Conservation (phyloP, 176 grass and related monocot genomes). For the Bolboschoenus planiculmis region DNA sequence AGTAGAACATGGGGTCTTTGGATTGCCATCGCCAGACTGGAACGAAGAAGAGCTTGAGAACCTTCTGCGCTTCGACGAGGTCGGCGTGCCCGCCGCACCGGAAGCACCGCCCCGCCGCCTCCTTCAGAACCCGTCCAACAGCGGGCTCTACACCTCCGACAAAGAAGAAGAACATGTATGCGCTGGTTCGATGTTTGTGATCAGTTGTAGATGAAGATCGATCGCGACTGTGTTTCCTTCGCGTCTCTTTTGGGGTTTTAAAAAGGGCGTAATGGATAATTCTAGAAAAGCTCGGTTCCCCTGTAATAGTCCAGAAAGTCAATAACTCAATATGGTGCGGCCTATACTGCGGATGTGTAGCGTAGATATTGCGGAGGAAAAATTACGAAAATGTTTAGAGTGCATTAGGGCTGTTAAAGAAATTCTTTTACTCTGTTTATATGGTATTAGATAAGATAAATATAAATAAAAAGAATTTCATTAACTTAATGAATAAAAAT, state of each 20-base stretch:
- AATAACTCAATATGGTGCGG: too few species aligned
- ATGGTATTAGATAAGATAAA: too few species aligned
- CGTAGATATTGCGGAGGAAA: too few species aligned
- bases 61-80: slow-evolving; percentile 81
- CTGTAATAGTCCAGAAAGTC: neutral
- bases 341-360: too few species aligned
- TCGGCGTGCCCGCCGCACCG: slow-evolving; percentile 58
- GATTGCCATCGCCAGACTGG: slow-evolving; percentile 65
- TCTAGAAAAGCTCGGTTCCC: neutral
- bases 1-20: slow-evolving; percentile 60
- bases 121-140: slow-evolving; percentile 57
- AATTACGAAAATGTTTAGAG: too few species aligned
- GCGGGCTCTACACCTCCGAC: slow-evolving; percentile 61
- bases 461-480: too few species aligned
- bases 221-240: neutral
- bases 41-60: slow-evolving; percentile 82
- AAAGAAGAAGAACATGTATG: slow-evolving; percentile 83
- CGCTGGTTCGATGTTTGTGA: neutral
- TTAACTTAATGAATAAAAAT: too few species aligned
- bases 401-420: too few species aligned
- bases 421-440: too few species aligned
- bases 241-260: neutral
- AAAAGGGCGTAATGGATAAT: neutral
- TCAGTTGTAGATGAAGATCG: neutral
- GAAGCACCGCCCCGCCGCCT: slow-evolving; percentile 63